Percentiles rank a stretch among this genome's conserved stretches.
Evolutionary conservation across 257 asterid species (phyloP).

Genomic region (Nicotiana sylvestris): DNA sequence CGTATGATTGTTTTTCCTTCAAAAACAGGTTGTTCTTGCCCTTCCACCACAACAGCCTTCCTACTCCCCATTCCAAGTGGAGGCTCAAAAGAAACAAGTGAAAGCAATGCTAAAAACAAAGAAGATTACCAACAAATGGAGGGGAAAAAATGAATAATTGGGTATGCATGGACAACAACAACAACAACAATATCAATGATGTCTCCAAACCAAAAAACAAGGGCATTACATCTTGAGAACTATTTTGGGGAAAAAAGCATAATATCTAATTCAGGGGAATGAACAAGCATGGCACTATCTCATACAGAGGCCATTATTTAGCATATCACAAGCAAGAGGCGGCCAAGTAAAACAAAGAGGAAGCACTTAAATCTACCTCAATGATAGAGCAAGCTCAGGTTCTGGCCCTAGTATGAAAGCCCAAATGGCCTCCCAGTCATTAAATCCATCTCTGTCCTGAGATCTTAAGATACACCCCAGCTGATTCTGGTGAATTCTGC

Average conservation of each 20-base stretch:
- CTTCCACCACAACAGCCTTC: neutral
- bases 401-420: slow-evolving; percentile 97
- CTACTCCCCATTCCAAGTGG: neutral
- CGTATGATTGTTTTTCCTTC: neutral
- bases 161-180: neutral
- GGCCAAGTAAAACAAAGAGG: slow-evolving; percentile 6
- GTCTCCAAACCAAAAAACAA: neutral
- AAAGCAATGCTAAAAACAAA: neutral
- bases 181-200: neutral
- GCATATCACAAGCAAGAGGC: slow-evolving; percentile 7
- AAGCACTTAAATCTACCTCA: slow-evolving; percentile 44
- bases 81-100: neutral
- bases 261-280: neutral
- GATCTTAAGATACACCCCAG: slow-evolving; percentile 32
- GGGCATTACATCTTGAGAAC: neutral
- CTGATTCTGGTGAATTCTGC: slow-evolving; percentile 35
- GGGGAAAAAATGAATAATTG: neutral
- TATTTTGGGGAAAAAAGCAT: neutral
- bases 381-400: slow-evolving; percentile 88
- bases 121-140: slow-evolving; percentile 1
- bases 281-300: neutral
- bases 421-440: slow-evolving; percentile 98
- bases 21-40: neutral
- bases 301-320: slow-evolving; percentile 1
- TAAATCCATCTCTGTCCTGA: slow-evolving; percentile 26